Conservation (phyloP, 2,329 filamentous ascomycete species). For the Periconia macrospinosa region DNA sequence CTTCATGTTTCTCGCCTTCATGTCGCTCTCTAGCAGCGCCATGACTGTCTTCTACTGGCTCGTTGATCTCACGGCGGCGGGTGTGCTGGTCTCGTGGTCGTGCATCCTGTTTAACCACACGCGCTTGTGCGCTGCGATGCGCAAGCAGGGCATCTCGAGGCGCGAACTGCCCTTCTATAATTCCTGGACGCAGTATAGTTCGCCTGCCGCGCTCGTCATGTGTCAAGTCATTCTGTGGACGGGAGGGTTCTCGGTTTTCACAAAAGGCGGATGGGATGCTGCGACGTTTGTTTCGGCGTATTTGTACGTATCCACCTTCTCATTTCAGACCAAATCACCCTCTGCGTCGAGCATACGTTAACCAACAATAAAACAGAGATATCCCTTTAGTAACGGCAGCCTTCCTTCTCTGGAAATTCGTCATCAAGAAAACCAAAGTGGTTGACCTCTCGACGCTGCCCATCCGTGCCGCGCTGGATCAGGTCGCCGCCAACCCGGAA, state of each 20-base stretch:
- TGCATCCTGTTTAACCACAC: conserved; percentile 59
- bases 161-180: conserved; percentile 32
- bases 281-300: conserved; percentile 39
- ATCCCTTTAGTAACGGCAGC: conserved; percentile 42
- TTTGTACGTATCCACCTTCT: conserved; percentile 14
- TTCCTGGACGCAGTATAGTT: conserved; percentile 39
- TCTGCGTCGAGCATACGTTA: neutral
- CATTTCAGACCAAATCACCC: neutral
- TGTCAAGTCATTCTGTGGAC: conserved; percentile 66
- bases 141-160: conserved; percentile 58
- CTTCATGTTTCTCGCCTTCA: conserved; percentile 51
- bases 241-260: conserved; percentile 61
- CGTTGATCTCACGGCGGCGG: conserved; percentile 64
- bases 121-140: conserved; percentile 51
- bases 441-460: conserved; percentile 29
- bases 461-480: conserved; percentile 24
- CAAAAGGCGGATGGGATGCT: conserved; percentile 41
- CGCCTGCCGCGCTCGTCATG: conserved; percentile 41
- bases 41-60: conserved; percentile 65
- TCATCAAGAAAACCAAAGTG: conserved; percentile 60
- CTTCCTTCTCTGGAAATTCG: conserved; percentile 66
- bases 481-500: conserved; percentile 21
- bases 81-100: conserved; percentile 56
- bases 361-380: conserved; percentile 48
- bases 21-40: conserved; percentile 48